Evolutionary conservation across 371 early-diverging fungal species (phyloP), one percentile per base, ranked within the genome.

Genomic region (Coemansia sp.): DNA sequence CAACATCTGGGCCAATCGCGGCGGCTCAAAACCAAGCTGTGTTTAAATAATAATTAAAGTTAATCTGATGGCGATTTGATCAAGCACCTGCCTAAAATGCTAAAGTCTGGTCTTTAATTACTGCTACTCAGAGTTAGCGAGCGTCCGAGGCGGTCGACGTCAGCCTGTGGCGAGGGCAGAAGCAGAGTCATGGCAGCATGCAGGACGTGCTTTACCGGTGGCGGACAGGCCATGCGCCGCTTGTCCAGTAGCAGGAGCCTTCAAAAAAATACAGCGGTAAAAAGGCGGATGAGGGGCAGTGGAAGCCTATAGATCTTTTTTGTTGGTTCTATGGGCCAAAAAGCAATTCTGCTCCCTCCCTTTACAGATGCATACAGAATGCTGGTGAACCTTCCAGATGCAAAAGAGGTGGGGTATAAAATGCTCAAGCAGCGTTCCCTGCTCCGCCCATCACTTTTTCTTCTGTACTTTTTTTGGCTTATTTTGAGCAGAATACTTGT

Each of bases 231-330:
- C 28, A 56, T 56, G 56, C 56, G 33, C n/a, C 56, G 48, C 48
- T 7, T 8, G 8, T 2, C 48, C 48, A 16, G 48, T 18, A 16
- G 18, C 48, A 16, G 8, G 18, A 48, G 20, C 8, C n/a, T 33
- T n/a, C 16, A 5, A 14, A 30, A 56, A 30, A 56, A 56, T 18
- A 30, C 2, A 33, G 30, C 33, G 18, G 30, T 8, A 56, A 33
- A 54, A 21, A 11, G 33, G 16, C 28, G 68, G 68, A 68, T 65
- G 65, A 68, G 68, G 68, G 68, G 68, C 23, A 11, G 65, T 68
- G 52, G 69, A 68, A 68, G 57, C 58, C 52, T 39, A 48, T 68
- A 39, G 69, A 68, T 68, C 69, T 66, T 68, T 68, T 56, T 9
- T 16, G 28, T 11, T 3, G 25, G 20, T 50, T 56, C 68, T 33